A percentile compares a stretch with the other conserved stretches of the same genome.
phyloP scores from a whole-genome alignment of 441 rosid species.

The Macaranga tanarius region DNA sequence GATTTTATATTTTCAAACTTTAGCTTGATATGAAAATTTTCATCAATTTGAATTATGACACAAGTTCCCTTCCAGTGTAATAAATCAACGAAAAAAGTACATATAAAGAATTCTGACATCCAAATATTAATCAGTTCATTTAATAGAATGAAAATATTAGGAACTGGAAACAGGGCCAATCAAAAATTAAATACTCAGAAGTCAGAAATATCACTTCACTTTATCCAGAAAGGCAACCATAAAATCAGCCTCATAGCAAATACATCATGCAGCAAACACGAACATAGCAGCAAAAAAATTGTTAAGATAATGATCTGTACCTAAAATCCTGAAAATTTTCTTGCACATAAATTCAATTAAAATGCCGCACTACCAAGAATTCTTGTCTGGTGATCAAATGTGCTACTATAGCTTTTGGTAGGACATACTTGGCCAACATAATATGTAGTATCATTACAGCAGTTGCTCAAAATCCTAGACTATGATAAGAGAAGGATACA shows the following conservation, averaged over 20 bases:
- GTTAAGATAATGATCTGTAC: too few species aligned
- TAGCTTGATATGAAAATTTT: too few species aligned
- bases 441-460: background rate
- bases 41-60: too few species aligned
- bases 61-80: too few species aligned
- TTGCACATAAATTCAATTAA: background rate
- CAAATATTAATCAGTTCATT: background rate
- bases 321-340: background rate
- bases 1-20: too few species aligned
- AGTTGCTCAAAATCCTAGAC: constrained; percentile 6
- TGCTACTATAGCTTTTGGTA: constrained; percentile 4
- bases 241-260: too few species aligned
- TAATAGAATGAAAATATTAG: background rate
- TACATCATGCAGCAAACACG: background rate
- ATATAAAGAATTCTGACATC: too few species aligned
- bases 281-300: background rate
- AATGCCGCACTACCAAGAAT: background rate
- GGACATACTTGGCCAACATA: background rate
- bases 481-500: background rate
- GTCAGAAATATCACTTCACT: background rate
- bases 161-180: background rate
- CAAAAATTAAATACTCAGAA: background rate
- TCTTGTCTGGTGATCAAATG: background rate
- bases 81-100: too few species aligned
- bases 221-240: background rate